Conservation (phyloP, 1,139 yeast species). For the Yamadazyma buinensis region DNA sequence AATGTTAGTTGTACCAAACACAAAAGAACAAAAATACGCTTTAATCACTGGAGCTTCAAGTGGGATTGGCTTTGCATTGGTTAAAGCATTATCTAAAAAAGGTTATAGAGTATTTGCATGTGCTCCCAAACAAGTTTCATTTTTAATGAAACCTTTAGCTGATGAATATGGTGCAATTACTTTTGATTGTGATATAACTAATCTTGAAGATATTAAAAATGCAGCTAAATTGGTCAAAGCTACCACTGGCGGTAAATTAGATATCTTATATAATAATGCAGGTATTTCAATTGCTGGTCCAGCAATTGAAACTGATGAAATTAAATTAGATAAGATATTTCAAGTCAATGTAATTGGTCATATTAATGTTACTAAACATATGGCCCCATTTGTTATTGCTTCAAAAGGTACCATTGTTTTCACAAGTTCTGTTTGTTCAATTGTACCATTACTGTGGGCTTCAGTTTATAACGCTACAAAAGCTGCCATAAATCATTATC, state of each 20-base stretch:
- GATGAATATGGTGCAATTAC: constrained; percentile 27
- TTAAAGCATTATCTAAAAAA: constrained; percentile 22
- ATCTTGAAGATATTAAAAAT: constrained; percentile 22
- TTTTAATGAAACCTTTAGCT: constrained; percentile 25
- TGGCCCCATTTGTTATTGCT: constrained; percentile 27
- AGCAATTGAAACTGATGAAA: constrained; percentile 29
- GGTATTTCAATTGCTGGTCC: constrained; percentile 32
- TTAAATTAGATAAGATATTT: constrained; percentile 19
- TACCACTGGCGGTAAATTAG: constrained; percentile 25
- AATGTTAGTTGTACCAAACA: constrained; percentile 6
- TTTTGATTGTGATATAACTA: constrained; percentile 30
- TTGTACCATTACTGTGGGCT: constrained; percentile 35
- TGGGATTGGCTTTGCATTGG: constrained; percentile 35
- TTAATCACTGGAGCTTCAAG: constrained; percentile 39
- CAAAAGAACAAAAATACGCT: constrained; percentile 19
- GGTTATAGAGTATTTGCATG: constrained; percentile 36
- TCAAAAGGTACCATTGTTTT: constrained; percentile 36
- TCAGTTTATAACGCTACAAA: constrained; percentile 33
- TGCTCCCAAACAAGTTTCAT: constrained; percentile 22
- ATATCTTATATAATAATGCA: constrained; percentile 33
- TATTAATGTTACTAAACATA: constrained; percentile 32
- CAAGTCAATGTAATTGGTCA: constrained; percentile 38
- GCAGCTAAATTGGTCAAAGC: constrained; percentile 20
- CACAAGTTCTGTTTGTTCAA: constrained; percentile 34
- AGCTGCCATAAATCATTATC: constrained; percentile 16